These are phyloP conservation scores for Lagenidium sp. DNA, from an alignment of 352 stramenopile genomes.

Conservation along the genomic window DNA sequence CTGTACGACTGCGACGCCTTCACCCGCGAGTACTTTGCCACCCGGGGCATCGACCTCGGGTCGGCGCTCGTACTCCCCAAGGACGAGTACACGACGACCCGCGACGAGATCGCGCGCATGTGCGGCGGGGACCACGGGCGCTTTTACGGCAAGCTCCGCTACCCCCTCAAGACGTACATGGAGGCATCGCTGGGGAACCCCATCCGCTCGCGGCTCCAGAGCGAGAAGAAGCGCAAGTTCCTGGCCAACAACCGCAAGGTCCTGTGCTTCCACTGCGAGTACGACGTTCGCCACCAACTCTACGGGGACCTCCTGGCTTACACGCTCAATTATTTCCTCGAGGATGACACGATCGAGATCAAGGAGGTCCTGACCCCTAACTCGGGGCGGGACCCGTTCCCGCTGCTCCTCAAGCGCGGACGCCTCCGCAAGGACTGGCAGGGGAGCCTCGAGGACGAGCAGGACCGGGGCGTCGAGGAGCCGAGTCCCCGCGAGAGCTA, in stretches of 20 bases:
- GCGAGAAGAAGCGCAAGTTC: conserved; percentile 81
- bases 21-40: conserved; percentile 53
- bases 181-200: conserved; percentile 73
- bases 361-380: conserved; percentile 76
- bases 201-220: conserved; percentile 48
- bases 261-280: conserved; percentile 80
- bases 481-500: conserved; percentile 49
- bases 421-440: conserved; percentile 65
- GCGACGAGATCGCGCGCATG: conserved; percentile 67
- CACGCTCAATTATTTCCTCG: conserved; percentile 79
- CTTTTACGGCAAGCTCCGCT: conserved; percentile 70
- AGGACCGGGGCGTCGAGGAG: conserved; percentile 71
- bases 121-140: conserved; percentile 58
- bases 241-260: conserved; percentile 82
- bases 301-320: conserved; percentile 79
- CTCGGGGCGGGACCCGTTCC: conserved; percentile 74
- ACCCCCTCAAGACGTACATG: conserved; percentile 82
- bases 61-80: conserved; percentile 51
- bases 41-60: conserved; percentile 31
- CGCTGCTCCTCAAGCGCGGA: conserved; percentile 52
- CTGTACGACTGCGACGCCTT: conserved; percentile 70
- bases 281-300: conserved; percentile 70
- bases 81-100: conserved; percentile 75
- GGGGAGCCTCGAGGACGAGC: conserved; percentile 50
- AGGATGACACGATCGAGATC: conserved; percentile 87